phyloP scores from a whole-genome alignment of 345 rosid genomes.

The Populus alba region DNA sequence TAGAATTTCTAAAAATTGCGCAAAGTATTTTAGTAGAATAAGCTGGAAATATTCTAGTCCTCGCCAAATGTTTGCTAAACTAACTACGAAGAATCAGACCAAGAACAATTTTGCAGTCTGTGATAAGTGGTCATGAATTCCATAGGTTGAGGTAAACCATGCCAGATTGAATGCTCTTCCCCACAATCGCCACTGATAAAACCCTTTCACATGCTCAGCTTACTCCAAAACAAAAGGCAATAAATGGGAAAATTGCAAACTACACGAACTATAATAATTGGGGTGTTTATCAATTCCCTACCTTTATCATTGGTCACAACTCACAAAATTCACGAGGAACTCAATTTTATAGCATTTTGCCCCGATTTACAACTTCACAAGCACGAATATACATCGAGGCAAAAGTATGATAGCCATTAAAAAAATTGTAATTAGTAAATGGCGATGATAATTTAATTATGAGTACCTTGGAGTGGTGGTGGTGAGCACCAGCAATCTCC shows the following conservation, averaged over 20 bases:
- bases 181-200: constrained; percentile 1
- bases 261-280: background rate
- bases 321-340: background rate
- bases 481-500: constrained; percentile 71
- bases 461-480: constrained; percentile 54
- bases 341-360: background rate
- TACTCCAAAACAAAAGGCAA: background rate
- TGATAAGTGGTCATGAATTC: background rate
- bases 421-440: background rate
- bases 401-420: background rate
- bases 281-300: background rate
- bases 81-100: background rate
- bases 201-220: background rate
- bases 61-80: background rate
- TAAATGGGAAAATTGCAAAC: background rate
- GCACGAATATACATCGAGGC: background rate
- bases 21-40: too few species aligned
- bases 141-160: background rate
- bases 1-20: background rate
- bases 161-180: background rate
- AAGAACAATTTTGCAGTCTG: background rate
- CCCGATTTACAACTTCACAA: background rate
- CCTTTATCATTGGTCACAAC: background rate
- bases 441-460: background rate
- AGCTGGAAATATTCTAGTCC: background rate